A percentile compares a stretch with the other conserved stretches of the same genome.
Conservation (phyloP, 192 early-diverging fungal species). For the Gorgonomyces haynaldii region DNA sequence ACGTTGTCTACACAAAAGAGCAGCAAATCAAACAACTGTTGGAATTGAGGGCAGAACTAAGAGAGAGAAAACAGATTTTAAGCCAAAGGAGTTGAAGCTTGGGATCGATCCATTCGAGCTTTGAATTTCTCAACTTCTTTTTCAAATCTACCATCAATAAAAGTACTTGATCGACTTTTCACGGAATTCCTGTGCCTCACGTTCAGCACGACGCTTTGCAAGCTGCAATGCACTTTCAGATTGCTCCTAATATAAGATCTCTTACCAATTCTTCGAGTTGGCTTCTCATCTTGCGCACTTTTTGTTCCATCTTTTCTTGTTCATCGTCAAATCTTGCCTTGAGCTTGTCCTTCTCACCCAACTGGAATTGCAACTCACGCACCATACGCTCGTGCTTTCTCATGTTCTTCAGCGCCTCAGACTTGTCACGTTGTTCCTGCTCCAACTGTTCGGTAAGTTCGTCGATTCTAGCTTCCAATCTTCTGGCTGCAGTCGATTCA, state of each 20-base stretch:
- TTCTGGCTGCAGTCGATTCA: slow-evolving; percentile 38
- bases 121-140: slow-evolving; percentile 32
- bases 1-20: neutral
- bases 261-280: slow-evolving; percentile 54
- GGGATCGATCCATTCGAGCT: neutral
- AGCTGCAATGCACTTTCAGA: slow-evolving; percentile 46
- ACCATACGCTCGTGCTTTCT: slow-evolving; percentile 64
- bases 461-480: slow-evolving; percentile 49
- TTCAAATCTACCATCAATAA: slow-evolving; percentile 27
- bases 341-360: slow-evolving; percentile 67
- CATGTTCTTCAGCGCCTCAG: slow-evolving; percentile 41
- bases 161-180: slow-evolving; percentile 34
- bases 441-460: slow-evolving; percentile 50
- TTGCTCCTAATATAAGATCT: slow-evolving; percentile 24
- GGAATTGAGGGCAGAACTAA: neutral
- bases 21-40: neutral
- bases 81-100: neutral
- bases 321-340: slow-evolving; percentile 57
- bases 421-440: slow-evolving; percentile 51
- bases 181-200: slow-evolving; percentile 51
- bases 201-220: slow-evolving; percentile 57
- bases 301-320: slow-evolving; percentile 55
- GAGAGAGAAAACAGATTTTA: neutral
- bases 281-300: slow-evolving; percentile 47
- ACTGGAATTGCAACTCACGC: slow-evolving; percentile 76